Base-by-base conservation (phyloP, 2,329 filamentous ascomycete species). In the Scorias spongiosa region DNA sequence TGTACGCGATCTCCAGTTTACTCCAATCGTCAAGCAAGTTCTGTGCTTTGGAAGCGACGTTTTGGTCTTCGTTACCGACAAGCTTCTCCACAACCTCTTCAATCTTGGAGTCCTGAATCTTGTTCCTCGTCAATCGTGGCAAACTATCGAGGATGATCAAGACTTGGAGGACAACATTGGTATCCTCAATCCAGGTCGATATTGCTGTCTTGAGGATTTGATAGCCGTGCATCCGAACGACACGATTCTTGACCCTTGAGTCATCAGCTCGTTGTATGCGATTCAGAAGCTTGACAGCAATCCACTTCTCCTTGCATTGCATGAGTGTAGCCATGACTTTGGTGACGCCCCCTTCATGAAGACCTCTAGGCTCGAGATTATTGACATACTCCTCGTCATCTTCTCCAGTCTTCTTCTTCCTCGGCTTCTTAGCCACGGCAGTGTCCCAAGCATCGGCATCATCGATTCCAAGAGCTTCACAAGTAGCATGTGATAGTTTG, bases 281-380 rank as follows among this genome's bases (percentile, higher is more conserved):
- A 52, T 80, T 76, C 47, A 98, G 75, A 45, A 98, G 70, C 66
- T 96, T 96, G 65, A 95, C 87, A 2, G 85, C 87, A 63, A 98
- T 95, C 91, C 91, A 98, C 65, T 95, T 95, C 71, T 98, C 91
- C 65, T 94, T 93, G 72, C 86, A 94, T 63, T 95, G 89, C 78
- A 94, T 88, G 46, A 98, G 76, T 43, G 87, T 82, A 18, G 89
- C 88, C 86, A 95, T 94, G 63, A 95, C 86, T 65, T 93, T 93
- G 56, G 82, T 85, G 48, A 93, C 86, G 49, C 83, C 85, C 46
- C 81, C 77, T 56, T 91, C 84, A 51, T 86, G 80, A 47, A 95
- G 74, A 40, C 75, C 78, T 57, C 80, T 84, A 42, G 84, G 80
- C 61, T 89, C 77, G 48, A 93, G 74, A 61, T 85, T 88, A 63